Base-by-base conservation (phyloP, 441 rosid genomes). In the Eruca vesicaria region DNA sequence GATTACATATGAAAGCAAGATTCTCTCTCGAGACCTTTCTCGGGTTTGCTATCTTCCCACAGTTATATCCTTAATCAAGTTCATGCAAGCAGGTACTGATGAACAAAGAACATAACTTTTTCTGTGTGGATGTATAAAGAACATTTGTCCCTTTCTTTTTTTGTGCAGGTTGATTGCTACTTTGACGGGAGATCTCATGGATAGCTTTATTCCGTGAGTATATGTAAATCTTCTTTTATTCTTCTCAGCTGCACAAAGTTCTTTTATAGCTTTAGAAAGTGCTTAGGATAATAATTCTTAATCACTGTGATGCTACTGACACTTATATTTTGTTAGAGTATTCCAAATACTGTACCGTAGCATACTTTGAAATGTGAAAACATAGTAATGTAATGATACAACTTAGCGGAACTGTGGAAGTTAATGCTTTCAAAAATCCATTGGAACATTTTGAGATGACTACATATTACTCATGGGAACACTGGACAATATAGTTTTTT, bases 11-110 rank as follows among this genome's bases (percentile, higher is more conserved):
- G 84, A 81, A 84, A 84, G 91, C 97, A 57, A 87, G 90, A 52
- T 76, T 91, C 18, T 93, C 97, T 1, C 85, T 91, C 18, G 94
- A 91, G 82, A 90, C 98, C 45, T 83, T 91, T 82, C 86, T 93
- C 66, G 79, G 94, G 95, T 57, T 92, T 74, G 69, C 18, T 12
- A 68, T 61, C 48, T 20, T 45, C 73, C 23, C 50, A 50, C 45
- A 41, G n/a, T n/a, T n/a, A n/a, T n/a, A n/a, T n/a, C n/a, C n/a
- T n/a, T n/a, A n/a, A n/a, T n/a, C n/a, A n/a, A n/a, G n/a, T n/a
- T n/a, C n/a, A n/a, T n/a, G n/a, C n/a, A n/a, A n/a, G n/a, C n/a
- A n/a, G n/a, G n/a, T n/a, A n/a, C n/a, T n/a, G n/a, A n/a, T n/a
- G n/a, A n/a, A n/a, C n/a, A n/a, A n/a, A n/a, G n/a, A n/a, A n/a